Base-by-base conservation (phyloP, 768 basidiomycete genomes). In the Collybia sp. region DNA sequence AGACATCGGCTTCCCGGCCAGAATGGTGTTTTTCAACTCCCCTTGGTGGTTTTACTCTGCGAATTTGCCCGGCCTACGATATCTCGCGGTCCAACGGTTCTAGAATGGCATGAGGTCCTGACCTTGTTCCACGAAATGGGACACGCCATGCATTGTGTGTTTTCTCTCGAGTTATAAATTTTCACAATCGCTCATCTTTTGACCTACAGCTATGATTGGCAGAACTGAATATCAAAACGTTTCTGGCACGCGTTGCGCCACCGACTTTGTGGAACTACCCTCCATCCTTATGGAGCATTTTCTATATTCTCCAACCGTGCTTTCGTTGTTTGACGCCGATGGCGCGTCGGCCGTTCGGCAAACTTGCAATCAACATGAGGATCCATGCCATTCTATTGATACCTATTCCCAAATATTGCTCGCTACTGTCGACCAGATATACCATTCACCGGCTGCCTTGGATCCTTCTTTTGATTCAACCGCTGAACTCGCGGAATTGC, bases 211-310 rank as follows among this genome's bases (percentile, higher is more conserved):
- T 1, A 99, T 99, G 96, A 85, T 98, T 51, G 95, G 95, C 37
- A 78, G 90, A 39, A 98, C 94, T 6, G 93, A 94, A 57, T 96
- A 95, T 58, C 95, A 98, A 62, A 98, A 97, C 58, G 93, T 98
- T 5, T 85, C 94, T 0, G 96, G 96, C 12, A 99, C 96, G 1
- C 89, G 96, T 15, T 96, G 93, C 61, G 91, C 96, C 0, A 99
- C 96, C 0, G 96, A 99, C 61, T 96, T 99, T 58, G 95, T 97
- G 47, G 96, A 99, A 60, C 72, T 99, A 5, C 96, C 96, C 0
- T 98, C 95, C 9, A 93, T 98, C 56, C 79, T 99, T 16, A 98
- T 98, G 96, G 96, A 99, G 61, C 92, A 93, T 59, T 97, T 99
- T 72, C 78, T 95, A 35, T 85, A 79, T 35, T 95, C 94, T 0